Evolutionary conservation across 2,329 filamentous ascomycete genomes (phyloP).

Genomic region (Epichloe sp.): DNA sequence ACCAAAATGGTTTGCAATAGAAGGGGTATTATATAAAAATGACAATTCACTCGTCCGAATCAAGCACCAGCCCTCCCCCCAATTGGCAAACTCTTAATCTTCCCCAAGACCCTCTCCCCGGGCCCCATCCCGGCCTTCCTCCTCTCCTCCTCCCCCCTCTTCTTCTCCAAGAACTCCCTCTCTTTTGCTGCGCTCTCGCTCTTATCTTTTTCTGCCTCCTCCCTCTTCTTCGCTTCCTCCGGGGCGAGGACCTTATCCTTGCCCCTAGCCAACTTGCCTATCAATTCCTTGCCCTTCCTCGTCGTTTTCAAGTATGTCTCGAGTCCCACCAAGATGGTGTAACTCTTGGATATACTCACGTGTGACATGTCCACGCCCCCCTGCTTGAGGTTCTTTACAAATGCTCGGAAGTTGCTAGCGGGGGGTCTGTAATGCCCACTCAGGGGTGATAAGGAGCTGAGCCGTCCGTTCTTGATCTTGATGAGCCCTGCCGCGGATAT

Average conservation of each 20-base stretch:
- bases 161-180: conserved; percentile 27
- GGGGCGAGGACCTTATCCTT: conserved; percentile 49
- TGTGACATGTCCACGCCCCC: conserved; percentile 67
- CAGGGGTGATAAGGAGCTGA: conserved; percentile 58
- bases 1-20: background rate
- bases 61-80: conserved; percentile 8
- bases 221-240: conserved; percentile 40
- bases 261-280: conserved; percentile 35
- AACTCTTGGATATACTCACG: conserved; percentile 68
- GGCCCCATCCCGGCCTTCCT: conserved; percentile 25
- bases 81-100: conserved; percentile 22
- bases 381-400: conserved; percentile 59
- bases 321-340: conserved; percentile 68
- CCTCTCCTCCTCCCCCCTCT: conserved; percentile 18
- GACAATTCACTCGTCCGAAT: background rate
- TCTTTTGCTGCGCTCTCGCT: conserved; percentile 45
- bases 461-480: conserved; percentile 67
- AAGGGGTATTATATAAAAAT: background rate
- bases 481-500: conserved; percentile 76
- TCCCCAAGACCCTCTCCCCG: conserved; percentile 24
- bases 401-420: conserved; percentile 68
- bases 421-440: conserved; percentile 85
- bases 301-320: conserved; percentile 66
- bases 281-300: conserved; percentile 44
- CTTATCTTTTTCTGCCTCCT: conserved; percentile 46